Evolutionary conservation across 2,329 filamentous ascomycete genomes (phyloP), one percentile per base, ranked within the genome.

Genomic region (Lachnellula subtilissima): DNA sequence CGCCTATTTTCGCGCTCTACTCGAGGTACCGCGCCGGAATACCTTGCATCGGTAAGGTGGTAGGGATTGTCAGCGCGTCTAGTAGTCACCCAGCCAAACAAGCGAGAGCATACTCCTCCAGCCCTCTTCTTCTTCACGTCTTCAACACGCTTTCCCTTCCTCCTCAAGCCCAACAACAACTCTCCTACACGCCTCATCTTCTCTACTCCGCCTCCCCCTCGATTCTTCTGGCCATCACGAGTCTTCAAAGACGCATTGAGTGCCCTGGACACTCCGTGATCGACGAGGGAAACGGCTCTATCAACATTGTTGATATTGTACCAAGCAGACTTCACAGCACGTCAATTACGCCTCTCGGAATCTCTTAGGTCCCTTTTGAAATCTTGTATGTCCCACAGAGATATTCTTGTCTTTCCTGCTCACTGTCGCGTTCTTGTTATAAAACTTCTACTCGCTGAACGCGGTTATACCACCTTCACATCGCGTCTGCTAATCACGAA

Each of bases 111-210:
- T 50, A 39, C 56, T 60, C 56, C 54, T 60, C 49, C 54, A 49
- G 25, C 4, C 28, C 28, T 32, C 28, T 32, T 63, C 64, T 62
- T 61, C 23, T 23, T 61, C 62, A 54, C 62, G 63, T 62, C 58
- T 56, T 60, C 43, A 47, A 57, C 59, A 56, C 57, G 43, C 19
- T 56, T 60, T 60, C 64, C 62, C 49, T 40, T 36, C 42, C 50
- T 43, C 53, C 43, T 40, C 53, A 50, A 45, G 36, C 37, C 57
- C 65, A 62, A 69, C 70, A 68, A 70, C 67, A 68, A 65, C 64
- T 50, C 57, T 62, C 56, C 60, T 69, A 68, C 63, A 65, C 61
- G 50, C 63, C 64, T 57, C 63, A 63, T 57, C 63, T 65, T 68
- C 63, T 58, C 50, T 52, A 59, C 36, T 55, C 60, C 40, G 37